These are phyloP conservation scores for Candida pseudofarinosa DNA, from an alignment of 805 yeast species.

Conservation along the genomic window DNA sequence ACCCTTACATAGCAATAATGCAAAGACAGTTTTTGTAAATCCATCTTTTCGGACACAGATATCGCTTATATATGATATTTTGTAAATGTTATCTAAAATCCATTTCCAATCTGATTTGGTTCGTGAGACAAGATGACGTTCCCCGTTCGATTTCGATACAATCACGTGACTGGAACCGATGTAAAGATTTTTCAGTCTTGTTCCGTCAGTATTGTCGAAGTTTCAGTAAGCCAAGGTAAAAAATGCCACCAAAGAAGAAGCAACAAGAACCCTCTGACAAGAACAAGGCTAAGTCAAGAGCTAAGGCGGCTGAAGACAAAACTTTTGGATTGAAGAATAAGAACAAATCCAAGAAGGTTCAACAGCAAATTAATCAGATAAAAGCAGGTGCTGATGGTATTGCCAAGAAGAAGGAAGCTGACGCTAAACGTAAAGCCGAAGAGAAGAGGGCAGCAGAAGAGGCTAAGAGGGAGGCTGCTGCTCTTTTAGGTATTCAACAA, in stretches of 20 bases:
- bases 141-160: no score
- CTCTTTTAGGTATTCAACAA: constrained; percentile 62
- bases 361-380: constrained; percentile 49
- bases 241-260: constrained; percentile 82
- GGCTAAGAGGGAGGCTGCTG: constrained; percentile 84
- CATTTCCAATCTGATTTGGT: no score
- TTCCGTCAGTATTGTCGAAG: not conserved
- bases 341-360: constrained; percentile 90
- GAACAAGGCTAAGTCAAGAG: constrained; percentile 62
- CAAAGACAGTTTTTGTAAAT: no score
- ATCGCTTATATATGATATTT: no score
- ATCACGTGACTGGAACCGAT: not conserved
- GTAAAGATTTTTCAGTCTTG: not conserved
- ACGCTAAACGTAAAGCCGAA: constrained; percentile 58
- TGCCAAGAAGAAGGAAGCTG: constrained; percentile 72
- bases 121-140: no score
- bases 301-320: constrained; percentile 71
- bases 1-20: no score
- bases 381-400: constrained; percentile 42
- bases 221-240: not conserved
- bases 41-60: no score
- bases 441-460: constrained; percentile 89
- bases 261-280: constrained; percentile 49
- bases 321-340: constrained; percentile 96
- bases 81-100: no score